These are phyloP conservation scores for Sanguinoderma infundibulare DNA, from an alignment of 1,284 basidiomycete genomes.

Conservation along the genomic window DNA sequence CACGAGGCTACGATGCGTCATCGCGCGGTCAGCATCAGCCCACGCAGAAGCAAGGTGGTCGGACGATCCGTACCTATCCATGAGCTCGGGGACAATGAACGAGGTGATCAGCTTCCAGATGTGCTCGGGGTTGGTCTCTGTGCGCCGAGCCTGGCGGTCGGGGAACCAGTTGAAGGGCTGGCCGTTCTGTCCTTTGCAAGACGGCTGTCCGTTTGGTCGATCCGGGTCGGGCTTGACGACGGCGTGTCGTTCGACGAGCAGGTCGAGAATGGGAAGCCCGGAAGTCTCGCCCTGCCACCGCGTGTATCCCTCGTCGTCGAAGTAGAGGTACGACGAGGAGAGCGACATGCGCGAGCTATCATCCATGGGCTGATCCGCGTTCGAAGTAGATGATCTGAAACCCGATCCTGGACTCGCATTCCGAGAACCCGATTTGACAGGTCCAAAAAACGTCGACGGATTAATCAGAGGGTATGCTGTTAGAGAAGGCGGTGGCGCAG, in stretches of 20 bases:
- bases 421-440: conserved; percentile 43
- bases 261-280: conserved; percentile 83
- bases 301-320: conserved; percentile 83
- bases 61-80: conserved; percentile 71
- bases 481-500: conserved; percentile 76
- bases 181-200: conserved; percentile 32
- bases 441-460: conserved; percentile 76
- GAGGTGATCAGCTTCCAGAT: conserved; percentile 79
- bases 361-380: conserved; percentile 53
- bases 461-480: conserved; percentile 76
- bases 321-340: conserved; percentile 78
- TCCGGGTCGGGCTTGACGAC: conserved; percentile 41
- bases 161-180: conserved; percentile 70
- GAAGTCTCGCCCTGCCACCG: conserved; percentile 91
- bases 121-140: conserved; percentile 79
- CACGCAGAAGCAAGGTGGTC: background rate
- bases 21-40: background rate
- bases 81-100: conserved; percentile 82
- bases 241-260: conserved; percentile 67
- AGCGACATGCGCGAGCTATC: conserved; percentile 64
- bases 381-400: conserved; percentile 15
- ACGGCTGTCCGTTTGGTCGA: conserved; percentile 28
- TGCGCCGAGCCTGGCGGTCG: conserved; percentile 71
- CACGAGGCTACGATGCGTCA: conserved; percentile 55
- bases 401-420: conserved; percentile 48